Evolutionary conservation across 192 early-diverging fungal genomes (phyloP).

Genomic region (Coemansia sp.): DNA sequence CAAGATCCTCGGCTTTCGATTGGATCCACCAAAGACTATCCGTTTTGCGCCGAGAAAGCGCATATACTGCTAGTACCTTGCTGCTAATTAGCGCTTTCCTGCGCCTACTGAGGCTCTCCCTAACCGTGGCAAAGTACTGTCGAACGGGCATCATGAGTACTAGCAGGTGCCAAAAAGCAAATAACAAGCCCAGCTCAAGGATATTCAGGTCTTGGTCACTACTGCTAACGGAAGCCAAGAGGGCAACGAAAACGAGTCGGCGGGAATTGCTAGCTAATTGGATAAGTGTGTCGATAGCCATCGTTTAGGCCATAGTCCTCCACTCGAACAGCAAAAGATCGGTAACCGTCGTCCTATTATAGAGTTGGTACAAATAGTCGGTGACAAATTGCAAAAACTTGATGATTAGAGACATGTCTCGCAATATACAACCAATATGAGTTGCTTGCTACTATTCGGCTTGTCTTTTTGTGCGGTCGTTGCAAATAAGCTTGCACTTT

Average conservation of each 20-base stretch:
- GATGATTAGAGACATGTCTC: background rate
- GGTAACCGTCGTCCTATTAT: background rate
- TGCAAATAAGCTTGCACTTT: background rate
- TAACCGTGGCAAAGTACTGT: background rate
- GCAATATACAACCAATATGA: background rate
- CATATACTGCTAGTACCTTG: constrained; percentile 10
- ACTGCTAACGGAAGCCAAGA: background rate
- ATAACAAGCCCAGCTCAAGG: background rate
- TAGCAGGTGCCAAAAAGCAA: constrained; percentile 16
- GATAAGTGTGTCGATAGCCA: background rate
- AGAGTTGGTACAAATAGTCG: background rate
- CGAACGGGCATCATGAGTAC: background rate
- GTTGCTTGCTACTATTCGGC: background rate
- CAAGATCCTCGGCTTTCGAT: background rate
- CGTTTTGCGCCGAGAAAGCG: background rate
- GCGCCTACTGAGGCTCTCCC: background rate
- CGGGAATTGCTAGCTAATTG: background rate
- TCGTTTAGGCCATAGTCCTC: background rate
- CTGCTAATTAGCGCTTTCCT: constrained; percentile 1
- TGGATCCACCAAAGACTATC: background rate
- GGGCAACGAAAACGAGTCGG: constrained; percentile 3
- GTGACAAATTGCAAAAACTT: background rate
- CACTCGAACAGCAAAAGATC: background rate
- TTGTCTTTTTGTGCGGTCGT: background rate
- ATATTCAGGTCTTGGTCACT: background rate